A percentile compares a stretch with the other conserved stretches of the same genome.
Conservation (phyloP, 768 basidiomycete species). For the Chlorophyllum brunneum region DNA sequence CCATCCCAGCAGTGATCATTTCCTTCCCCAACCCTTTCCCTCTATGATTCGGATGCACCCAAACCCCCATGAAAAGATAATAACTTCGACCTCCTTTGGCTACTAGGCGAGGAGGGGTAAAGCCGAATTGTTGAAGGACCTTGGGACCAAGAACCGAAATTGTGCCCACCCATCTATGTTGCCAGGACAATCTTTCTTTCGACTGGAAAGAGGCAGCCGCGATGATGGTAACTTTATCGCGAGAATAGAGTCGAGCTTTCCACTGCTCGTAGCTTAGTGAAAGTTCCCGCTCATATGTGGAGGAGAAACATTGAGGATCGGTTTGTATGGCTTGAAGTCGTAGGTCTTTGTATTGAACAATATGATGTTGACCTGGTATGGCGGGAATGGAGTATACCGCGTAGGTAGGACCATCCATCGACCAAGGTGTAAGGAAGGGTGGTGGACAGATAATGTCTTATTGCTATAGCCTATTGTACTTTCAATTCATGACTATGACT, state of each 20-base stretch:
- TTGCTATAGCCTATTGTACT: too few relatives aligned
- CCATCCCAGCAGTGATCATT: constrained; percentile 1
- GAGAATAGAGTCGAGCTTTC: constrained; percentile 11
- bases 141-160: constrained; percentile 8
- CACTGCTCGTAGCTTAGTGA: constrained; percentile 7
- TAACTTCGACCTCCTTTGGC: not conserved
- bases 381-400: constrained; percentile 2
- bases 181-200: constrained; percentile 1
- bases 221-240: constrained; percentile 9
- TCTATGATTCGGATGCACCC: constrained; percentile 8
- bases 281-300: constrained; percentile 8
- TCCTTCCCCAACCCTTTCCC: constrained; percentile 6
- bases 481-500: too few relatives aligned
- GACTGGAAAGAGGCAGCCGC: constrained; percentile 5
- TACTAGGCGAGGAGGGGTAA: not conserved
- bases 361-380: constrained; percentile 6
- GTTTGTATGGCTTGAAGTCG: constrained; percentile 6
- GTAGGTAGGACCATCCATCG: not conserved
- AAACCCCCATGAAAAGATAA: constrained; percentile 7
- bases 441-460: too few relatives aligned
- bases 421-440: too few relatives aligned
- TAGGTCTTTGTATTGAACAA: constrained; percentile 11
- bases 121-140: constrained; percentile 1
- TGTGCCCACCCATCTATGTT: constrained; percentile 12
- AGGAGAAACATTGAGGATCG: constrained; percentile 7